These are phyloP conservation scores for Pythium oligandrum DNA, from an alignment of 352 stramenopile species.

Conservation along the genomic window DNA sequence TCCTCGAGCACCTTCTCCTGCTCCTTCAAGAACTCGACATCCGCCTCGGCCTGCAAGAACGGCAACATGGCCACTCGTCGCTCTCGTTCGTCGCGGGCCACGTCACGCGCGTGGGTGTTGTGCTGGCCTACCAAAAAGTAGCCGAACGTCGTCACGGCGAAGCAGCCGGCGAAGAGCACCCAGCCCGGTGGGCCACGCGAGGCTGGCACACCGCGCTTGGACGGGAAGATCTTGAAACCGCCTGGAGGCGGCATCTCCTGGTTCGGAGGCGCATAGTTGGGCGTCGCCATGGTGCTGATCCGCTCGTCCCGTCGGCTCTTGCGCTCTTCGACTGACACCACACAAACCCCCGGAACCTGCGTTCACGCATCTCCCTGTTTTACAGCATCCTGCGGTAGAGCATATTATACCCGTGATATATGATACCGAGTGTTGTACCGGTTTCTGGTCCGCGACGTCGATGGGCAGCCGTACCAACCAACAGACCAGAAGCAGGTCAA, in stretches of 20 bases:
- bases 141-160: conserved; percentile 64
- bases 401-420: too few relatives aligned
- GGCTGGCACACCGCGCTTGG: conserved; percentile 53
- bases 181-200: conserved; percentile 73
- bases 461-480: too few relatives aligned
- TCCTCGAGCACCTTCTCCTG: conserved; percentile 87
- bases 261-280: conserved; percentile 64
- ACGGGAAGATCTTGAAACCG: conserved; percentile 72
- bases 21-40: conserved; percentile 85
- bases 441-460: too few relatives aligned
- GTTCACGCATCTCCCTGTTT: too few relatives aligned
- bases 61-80: conserved; percentile 90
- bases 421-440: too few relatives aligned
- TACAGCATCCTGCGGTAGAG: too few relatives aligned
- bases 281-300: conserved; percentile 59
- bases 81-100: conserved; percentile 86
- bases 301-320: too few relatives aligned
- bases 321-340: too few relatives aligned
- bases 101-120: conserved; percentile 64
- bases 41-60: conserved; percentile 95
- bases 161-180: conserved; percentile 70
- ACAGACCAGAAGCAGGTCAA: too few relatives aligned
- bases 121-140: conserved; percentile 76
- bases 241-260: conserved; percentile 82
- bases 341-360: too few relatives aligned